Base-by-base conservation (phyloP, 148 eudicot species). In the Rhododendron griersonianum region DNA sequence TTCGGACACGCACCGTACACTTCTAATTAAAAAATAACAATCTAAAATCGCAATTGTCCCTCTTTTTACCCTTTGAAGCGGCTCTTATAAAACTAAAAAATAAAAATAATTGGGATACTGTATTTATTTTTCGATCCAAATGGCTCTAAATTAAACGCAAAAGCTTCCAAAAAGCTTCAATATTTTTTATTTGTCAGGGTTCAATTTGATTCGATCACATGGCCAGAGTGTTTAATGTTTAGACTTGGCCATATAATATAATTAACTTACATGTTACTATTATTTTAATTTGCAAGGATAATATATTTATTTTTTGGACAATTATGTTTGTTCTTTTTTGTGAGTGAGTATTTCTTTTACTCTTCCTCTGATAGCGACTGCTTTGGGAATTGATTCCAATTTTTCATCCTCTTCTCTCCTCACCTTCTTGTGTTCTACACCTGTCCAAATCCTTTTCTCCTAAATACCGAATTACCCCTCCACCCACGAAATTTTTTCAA, bases 351-450 rank as follows among this genome's bases (percentile, higher is more conserved):
- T 69, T 69, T 37, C 78, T 35, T 74, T 74, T 15, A 74, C 78
- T 15, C 41, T 35, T 35, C 44, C 16, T 37, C 50, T 3, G 89
- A 89, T 28, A 30, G 71, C 30, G 87, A 89, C 81, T 59, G 81
- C 55, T 77, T 86, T 82, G 81, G 86, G 87, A 85, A 85, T 28
- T 21, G 65, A 85, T 87, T 87, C 82, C 84, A 51, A 82, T 78
- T n/a, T 85, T 85, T 81, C 78, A 37, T 84, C 16, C 63, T 79
- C 86, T 45, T 79, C 86, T 45, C 82, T 69, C 45, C 25, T 67
- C 18, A 78, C 85, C 87, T 89, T 61, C 61, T 84, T 84, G 82
- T 84, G 81, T 75, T 88, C 63, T 73, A 61, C 88, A 80, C 82
- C 82, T 80, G 82, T 50, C 82, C 61, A 18, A 28, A 50, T 25